phyloP scores from a whole-genome alignment of 768 basidiomycete species.

The Rubroboletus satanas region DNA sequence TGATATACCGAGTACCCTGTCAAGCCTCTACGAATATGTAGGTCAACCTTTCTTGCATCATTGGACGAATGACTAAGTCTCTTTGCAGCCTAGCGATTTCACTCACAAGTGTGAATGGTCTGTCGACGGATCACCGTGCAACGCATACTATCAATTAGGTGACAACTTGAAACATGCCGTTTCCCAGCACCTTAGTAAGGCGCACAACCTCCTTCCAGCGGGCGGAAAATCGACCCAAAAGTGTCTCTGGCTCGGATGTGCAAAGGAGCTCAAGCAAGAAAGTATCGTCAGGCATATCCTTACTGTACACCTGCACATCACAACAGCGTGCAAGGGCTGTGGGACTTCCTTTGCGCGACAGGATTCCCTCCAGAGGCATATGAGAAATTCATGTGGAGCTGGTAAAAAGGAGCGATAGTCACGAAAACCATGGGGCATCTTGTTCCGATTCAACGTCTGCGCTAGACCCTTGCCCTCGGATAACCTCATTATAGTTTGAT shows the following conservation, averaged over 20 bases:
- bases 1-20: neutral
- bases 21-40: neutral
- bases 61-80: neutral
- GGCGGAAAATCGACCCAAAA: neutral
- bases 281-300: slow-evolving; percentile 25
- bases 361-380: slow-evolving; percentile 26
- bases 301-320: slow-evolving; percentile 18
- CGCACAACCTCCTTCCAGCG: slow-evolving; percentile 4
- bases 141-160: neutral
- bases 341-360: slow-evolving; percentile 24
- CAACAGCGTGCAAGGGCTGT: slow-evolving; percentile 12
- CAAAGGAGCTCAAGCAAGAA: slow-evolving; percentile 23
- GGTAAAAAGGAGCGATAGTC: neutral
- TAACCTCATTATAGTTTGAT: neutral
- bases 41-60: neutral
- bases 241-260: slow-evolving; percentile 22
- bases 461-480: neutral
- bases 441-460: neutral
- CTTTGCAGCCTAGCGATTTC: neutral
- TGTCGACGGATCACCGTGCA: slow-evolving; percentile 8
- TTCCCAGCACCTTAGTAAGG: slow-evolving; percentile 4
- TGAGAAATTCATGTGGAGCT: slow-evolving; percentile 16
- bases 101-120: slow-evolving; percentile 6
- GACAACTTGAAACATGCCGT: slow-evolving; percentile 14
- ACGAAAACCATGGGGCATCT: too few species aligned